phyloP scores from a whole-genome alignment of 1,139 yeast species.

The Debaryomyces sp. region DNA sequence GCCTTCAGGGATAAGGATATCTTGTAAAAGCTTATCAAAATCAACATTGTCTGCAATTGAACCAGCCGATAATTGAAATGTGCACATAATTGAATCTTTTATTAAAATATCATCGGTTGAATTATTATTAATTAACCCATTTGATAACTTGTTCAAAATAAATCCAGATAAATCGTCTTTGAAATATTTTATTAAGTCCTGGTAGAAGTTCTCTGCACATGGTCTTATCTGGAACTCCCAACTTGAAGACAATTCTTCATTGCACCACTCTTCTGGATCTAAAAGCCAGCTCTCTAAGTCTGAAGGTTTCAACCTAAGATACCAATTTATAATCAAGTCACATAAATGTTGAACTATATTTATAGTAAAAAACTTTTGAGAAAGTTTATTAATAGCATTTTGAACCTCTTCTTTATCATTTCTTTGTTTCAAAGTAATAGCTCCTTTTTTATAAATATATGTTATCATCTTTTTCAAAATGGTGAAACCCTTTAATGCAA shows the following conservation, averaged over 20 bases:
- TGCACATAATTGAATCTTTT: constrained; percentile 81
- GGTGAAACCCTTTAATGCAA: constrained; percentile 70
- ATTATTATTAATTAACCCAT: constrained; percentile 42
- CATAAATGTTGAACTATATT: constrained; percentile 59
- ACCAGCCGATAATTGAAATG: constrained; percentile 75
- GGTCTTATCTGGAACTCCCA: constrained; percentile 88
- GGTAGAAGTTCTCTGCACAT: constrained; percentile 84
- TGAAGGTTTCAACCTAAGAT: constrained; percentile 67
- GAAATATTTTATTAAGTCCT: constrained; percentile 69
- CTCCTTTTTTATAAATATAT: constrained; percentile 66
- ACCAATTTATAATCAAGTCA: constrained; percentile 70
- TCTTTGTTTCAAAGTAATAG: constrained; percentile 63
- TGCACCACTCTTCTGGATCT: constrained; percentile 93
- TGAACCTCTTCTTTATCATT: constrained; percentile 65
- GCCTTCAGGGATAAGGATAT: constrained; percentile 71
- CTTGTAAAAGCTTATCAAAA: constrained; percentile 60
- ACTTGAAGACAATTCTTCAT: constrained; percentile 73
- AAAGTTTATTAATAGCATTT: constrained; percentile 54
- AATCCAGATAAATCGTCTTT: constrained; percentile 61
- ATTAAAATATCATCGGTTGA: constrained; percentile 55
- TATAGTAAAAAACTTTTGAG: constrained; percentile 59
- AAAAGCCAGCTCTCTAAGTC: constrained; percentile 81
- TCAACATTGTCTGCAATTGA: constrained; percentile 66
- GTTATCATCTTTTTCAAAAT: constrained; percentile 67
- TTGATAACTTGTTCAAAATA: constrained; percentile 64